Base-by-base conservation (phyloP, 2,329 filamentous ascomycete genomes). In the Exserohilum rostratum region DNA sequence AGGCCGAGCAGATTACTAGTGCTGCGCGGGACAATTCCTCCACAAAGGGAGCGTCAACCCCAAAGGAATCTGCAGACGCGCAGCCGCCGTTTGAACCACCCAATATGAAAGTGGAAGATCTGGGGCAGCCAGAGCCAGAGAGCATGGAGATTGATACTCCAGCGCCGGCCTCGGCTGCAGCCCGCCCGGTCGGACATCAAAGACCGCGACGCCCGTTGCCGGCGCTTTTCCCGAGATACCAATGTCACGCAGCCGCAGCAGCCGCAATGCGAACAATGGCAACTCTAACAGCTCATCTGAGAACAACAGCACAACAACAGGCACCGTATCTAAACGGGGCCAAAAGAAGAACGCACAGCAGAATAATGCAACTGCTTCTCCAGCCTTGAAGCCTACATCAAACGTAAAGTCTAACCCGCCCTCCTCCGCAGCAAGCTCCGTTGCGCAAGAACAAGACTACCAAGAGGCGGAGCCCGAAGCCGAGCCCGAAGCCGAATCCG, bases 31-130 rank as follows among this genome's bases (percentile, higher is more conserved):
- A 72, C 18, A 68, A 64, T 42, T 46, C 47, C 2, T 65, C 62
- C 6, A 45, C 33, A 12, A 71, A 70, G 46, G 68, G 59, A 10
- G 60, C 60, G 13, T 61, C 70, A 5, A 72, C 64, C n/a, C 69
- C 70, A 2, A 72, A 73, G 35, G 71, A 73, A 40, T 61, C 51
- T 12, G 51, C 59, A 13, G 72, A 73, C 13, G 50, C 47, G 6
- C 63, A 66, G 3, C 44, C 49, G 13, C 44, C 64, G 7, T 44
- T 83, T 81, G 69, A 87, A 84, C 59, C 79, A 82, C 69, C 74
- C 64, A 39, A 72, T 34, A 68, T 81, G 45, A 81, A 82, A 62
- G 70, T 72, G 29, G 84, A 88, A 47, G 81, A 85, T 38, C 57
- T 72, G 5, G 81, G 82, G 47, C 59, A 63, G 65, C 29, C 81